A percentile compares a stretch with the other conserved stretches of the same genome.
These are phyloP conservation scores for Schizosaccharomyces osmophilus DNA, from an alignment of 805 yeast species.

Conservation along the genomic window DNA sequence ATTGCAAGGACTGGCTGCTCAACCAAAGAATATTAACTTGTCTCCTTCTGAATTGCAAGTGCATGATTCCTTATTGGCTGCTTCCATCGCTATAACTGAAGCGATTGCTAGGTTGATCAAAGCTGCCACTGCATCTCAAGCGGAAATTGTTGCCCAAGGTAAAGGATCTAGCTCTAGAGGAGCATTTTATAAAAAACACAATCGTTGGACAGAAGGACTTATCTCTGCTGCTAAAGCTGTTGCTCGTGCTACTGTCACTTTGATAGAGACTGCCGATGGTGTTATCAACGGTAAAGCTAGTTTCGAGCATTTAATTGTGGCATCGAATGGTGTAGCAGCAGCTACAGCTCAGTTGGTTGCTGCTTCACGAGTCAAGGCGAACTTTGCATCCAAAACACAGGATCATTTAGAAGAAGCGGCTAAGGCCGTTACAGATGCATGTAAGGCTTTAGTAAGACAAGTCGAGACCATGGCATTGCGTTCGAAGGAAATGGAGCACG, in stretches of 20 bases:
- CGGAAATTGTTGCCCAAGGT: conserved; percentile 53
- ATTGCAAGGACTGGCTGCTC: conserved; percentile 26
- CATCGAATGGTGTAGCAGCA: conserved; percentile 77
- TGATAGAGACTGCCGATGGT: conserved; percentile 72
- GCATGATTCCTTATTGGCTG: conserved; percentile 50
- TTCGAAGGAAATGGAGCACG: conserved; percentile 12
- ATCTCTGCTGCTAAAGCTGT: conserved; percentile 75
- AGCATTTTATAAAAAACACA: conserved; percentile 64
- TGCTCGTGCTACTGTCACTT: conserved; percentile 56
- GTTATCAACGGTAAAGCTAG: conserved; percentile 37
- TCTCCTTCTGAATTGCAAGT: conserved; percentile 38
- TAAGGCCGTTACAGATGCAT: conserved; percentile 46
- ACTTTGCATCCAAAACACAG: conserved; percentile 51
- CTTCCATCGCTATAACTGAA: conserved; percentile 58
- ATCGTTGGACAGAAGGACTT: conserved; percentile 82
- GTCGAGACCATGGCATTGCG: conserved; percentile 32
- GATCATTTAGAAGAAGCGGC: conserved; percentile 47
- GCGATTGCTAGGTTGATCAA: conserved; percentile 48
- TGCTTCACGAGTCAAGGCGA: conserved; percentile 68
- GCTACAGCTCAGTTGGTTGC: conserved; percentile 83
- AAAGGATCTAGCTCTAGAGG: conserved; percentile 40
- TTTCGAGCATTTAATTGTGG: conserved; percentile 66
- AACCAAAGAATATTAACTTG: conserved; percentile 25
- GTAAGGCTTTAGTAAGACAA: conserved; percentile 42
- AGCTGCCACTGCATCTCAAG: conserved; percentile 59